Conservation (phyloP, 2,329 filamentous ascomycete genomes). For the Chrysoporthe cubensis region DNA sequence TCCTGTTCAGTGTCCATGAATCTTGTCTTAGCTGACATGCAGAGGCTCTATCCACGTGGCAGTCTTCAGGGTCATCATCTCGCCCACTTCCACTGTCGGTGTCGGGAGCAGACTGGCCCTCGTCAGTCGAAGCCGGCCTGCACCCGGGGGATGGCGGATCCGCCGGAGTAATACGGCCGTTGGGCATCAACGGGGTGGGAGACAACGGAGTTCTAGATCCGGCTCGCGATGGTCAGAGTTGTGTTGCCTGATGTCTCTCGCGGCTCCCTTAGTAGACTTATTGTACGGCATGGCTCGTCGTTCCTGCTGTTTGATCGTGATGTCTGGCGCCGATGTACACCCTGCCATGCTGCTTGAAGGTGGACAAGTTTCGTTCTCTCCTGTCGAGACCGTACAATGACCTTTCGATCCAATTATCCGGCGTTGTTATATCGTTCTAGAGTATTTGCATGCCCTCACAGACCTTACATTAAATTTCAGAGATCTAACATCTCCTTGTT, state of each 20-base stretch:
- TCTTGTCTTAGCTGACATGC: constrained; percentile 3
- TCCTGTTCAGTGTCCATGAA: neutral
- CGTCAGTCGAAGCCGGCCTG: neutral
- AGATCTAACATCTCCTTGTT: too few species aligned
- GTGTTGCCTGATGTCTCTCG: neutral
- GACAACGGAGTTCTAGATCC: neutral
- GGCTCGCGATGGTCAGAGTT: neutral
- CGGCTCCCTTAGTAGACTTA: neutral
- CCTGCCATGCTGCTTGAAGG: neutral
- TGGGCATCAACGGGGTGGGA: neutral
- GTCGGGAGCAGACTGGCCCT: neutral
- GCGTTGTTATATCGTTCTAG: neutral
- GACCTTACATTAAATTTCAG: neutral
- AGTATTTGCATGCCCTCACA: neutral
- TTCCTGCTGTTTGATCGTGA: neutral
- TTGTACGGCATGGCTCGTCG: neutral
- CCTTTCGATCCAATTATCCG: neutral
- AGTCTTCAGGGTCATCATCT: neutral
- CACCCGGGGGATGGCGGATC: neutral
- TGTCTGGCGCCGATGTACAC: neutral
- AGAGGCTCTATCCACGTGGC: constrained; percentile 6
- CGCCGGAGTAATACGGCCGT: neutral
- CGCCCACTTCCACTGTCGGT: neutral
- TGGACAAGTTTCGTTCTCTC: neutral
- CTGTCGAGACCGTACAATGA: neutral